Conservation (phyloP, 2,329 filamentous ascomycete genomes). For the Cercospora sojina region DNA sequence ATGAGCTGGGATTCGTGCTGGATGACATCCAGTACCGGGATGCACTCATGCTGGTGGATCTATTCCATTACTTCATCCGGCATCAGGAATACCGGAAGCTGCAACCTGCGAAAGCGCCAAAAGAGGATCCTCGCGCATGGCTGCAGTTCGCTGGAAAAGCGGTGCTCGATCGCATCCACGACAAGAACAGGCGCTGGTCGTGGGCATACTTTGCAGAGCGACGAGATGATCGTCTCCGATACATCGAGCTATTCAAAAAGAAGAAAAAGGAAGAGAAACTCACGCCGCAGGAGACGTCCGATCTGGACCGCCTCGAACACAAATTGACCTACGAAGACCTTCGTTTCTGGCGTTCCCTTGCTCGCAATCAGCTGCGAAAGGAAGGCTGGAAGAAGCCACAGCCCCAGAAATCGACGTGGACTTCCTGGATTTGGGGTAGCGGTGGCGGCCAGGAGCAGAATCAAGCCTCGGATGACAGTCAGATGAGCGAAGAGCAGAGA, state of each 20-base stretch:
- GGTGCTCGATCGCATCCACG: constrained; percentile 89
- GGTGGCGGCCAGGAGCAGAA: constrained; percentile 50
- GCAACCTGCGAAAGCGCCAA: constrained; percentile 80
- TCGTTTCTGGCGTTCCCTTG: constrained; percentile 93
- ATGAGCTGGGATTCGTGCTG: constrained; percentile 96
- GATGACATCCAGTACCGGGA: constrained; percentile 98
- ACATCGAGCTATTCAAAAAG: constrained; percentile 96
- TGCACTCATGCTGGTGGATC: constrained; percentile 93
- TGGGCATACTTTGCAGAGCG: constrained; percentile 95
- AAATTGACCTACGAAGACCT: constrained; percentile 93
- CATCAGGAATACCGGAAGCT: constrained; percentile 96
- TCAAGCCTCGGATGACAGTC: constrained; percentile 70
- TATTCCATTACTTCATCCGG: constrained; percentile 97
- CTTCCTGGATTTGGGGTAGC: constrained; percentile 86
- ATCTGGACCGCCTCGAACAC: constrained; percentile 74
- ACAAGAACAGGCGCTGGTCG: constrained; percentile 87
- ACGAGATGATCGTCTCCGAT: constrained; percentile 80
- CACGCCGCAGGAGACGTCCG: constrained; percentile 66
- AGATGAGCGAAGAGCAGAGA: constrained; percentile 92
- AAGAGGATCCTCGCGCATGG: constrained; percentile 91
- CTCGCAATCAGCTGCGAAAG: constrained; percentile 90
- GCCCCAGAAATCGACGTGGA: constrained; percentile 76
- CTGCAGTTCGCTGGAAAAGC: constrained; percentile 86
- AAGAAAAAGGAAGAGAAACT: constrained; percentile 70
- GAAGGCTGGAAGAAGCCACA: constrained; percentile 80